Conservation (phyloP, 2,329 filamentous ascomycete genomes). For the Trichoderma guizhouense region DNA sequence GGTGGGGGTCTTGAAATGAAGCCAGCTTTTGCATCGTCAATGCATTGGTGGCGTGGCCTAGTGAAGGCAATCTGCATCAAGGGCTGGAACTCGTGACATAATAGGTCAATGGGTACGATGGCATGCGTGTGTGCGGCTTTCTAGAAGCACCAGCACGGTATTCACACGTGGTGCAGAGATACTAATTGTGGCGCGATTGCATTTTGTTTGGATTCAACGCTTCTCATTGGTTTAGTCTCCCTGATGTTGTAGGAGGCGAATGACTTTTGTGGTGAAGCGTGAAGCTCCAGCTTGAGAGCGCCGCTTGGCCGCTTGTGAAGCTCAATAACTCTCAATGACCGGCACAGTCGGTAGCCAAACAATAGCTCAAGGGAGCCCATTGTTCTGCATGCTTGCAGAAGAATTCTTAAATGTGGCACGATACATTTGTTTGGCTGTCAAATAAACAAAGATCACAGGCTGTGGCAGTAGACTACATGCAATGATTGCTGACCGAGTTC, state of each 20-base stretch:
- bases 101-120: neutral
- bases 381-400: neutral
- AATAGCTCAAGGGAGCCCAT: neutral
- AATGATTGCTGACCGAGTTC: neutral
- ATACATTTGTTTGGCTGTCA: neutral
- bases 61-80: neutral
- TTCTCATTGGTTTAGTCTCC: neutral
- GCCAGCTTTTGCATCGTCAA: neutral
- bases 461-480: neutral
- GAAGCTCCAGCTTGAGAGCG: neutral
- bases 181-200: neutral
- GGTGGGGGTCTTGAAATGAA: neutral
- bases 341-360: neutral
- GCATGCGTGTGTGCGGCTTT: neutral
- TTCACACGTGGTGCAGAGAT: neutral
- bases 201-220: neutral
- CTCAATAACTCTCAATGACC: neutral
- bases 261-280: neutral
- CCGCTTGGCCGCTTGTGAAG: neutral
- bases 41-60: neutral
- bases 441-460: neutral
- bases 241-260: neutral
- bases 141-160: neutral
- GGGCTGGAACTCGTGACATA: neutral
- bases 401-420: neutral